Percentiles rank a stretch among this genome's conserved stretches.
Conservation (phyloP, 2,329 filamentous ascomycete genomes). For the Epichloe bromicola region DNA sequence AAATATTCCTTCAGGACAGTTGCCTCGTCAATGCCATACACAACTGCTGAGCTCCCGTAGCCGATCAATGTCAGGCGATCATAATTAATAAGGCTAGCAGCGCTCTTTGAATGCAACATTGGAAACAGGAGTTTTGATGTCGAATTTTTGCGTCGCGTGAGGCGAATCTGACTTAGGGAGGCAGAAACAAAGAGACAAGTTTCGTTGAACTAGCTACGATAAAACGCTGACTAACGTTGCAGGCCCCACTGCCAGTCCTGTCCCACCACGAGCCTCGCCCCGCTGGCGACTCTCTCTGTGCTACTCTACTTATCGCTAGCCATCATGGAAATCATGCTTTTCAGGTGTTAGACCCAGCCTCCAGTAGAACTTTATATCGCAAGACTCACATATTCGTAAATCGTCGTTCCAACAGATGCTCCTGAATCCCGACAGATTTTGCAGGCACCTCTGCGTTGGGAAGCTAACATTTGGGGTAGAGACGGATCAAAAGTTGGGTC, state of each 20-base stretch:
- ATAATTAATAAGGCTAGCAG: not conserved
- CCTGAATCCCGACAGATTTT: constrained; percentile 3
- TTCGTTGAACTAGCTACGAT: no score
- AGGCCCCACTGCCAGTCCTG: no score
- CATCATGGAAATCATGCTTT: not conserved
- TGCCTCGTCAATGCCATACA: constrained; percentile 5
- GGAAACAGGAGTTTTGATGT: no score
- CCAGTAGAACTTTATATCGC: not conserved
- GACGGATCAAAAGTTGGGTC: not conserved
- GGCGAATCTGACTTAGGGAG: no score
- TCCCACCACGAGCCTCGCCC: no score
- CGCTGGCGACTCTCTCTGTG: not conserved
- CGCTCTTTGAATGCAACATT: not conserved
- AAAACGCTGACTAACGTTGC: no score
- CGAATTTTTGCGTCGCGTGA: no score
- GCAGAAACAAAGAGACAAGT: no score
- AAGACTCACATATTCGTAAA: constrained; percentile 2
- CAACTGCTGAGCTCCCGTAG: constrained; percentile 2
- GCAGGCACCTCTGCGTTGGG: not conserved
- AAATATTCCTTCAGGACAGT: constrained; percentile 5
- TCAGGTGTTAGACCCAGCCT: not conserved
- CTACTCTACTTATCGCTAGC: not conserved
- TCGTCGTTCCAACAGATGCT: not conserved
- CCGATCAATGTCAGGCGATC: constrained; percentile 1
- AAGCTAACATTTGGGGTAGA: not conserved